Base-by-base conservation (phyloP, 352 stramenopile species). In the Pythium vanterpoolii region DNA sequence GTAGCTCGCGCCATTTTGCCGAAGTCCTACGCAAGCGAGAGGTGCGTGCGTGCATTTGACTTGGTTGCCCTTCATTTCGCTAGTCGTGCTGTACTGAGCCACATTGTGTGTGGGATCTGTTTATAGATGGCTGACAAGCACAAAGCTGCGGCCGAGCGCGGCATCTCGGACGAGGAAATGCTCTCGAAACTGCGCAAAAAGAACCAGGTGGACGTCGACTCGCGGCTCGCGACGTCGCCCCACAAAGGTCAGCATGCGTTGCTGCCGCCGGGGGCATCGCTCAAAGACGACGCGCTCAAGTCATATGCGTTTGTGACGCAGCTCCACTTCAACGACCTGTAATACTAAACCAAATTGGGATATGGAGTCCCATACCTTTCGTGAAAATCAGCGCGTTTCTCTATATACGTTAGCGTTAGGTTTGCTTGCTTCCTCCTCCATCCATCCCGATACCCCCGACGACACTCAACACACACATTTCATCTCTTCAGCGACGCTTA, bases 161-260 rank as follows among this genome's bases (percentile, higher is more conserved):
- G 83, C n/a, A 82, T 93, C 64, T 93, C 83, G 23, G 81, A 93
- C 50, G 83, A 93, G 60, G 83, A 93, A 66, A 84, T 90, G 72
- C 71, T 90, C 58, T 75, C 76, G 13, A 93, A 93, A 52, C 67
- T 87, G 36, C 73, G 79, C 21, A 93, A 93, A 34, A 83, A 79
- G 30, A 90, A 75, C 46, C 83, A 93, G 31, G 61, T 85, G 30
- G 83, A 93, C 51, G 64, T 75, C 0, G 80, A 89, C 56, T 66
- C 75, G 21, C 80, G 83, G 23, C 71, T 93, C 9, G 75, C 83
- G 19, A 87, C 77, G n/a, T 90, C 83, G 19, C 83, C 77, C 24
- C 76, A 68, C 14, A 68, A 72, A n/a, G 55, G 67, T n/a, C 23
- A 34, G 23, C 60, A 72, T n/a, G 46, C 49, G 5, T 33, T 87